A percentile compares a stretch with the other conserved stretches of the same genome.
phyloP scores from a whole-genome alignment of 352 stramenopile genomes.

The Pythium brachiatum region DNA sequence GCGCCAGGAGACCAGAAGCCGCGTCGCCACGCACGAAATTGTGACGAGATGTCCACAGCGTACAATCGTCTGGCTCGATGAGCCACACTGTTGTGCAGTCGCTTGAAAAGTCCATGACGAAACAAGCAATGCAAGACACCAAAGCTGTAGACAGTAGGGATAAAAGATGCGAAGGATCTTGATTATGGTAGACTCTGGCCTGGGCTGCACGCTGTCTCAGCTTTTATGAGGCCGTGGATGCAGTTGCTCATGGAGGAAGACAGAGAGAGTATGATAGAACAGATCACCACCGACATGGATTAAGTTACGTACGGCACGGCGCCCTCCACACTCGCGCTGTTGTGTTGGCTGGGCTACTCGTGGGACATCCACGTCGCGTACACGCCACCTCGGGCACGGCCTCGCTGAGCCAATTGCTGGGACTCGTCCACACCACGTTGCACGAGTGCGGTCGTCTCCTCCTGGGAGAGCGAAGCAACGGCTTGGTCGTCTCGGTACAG shows the following conservation, averaged over 20 bases:
- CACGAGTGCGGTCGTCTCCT: conserved; percentile 35
- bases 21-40: background rate
- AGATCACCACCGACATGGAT: background rate
- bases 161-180: too few species aligned
- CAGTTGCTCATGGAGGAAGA: background rate
- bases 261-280: background rate
- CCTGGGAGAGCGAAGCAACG: conserved; percentile 24
- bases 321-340: background rate
- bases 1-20: background rate
- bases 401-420: conserved; percentile 1
- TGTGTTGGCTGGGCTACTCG: background rate
- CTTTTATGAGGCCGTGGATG: too few species aligned
- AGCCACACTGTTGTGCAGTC: too few species aligned
- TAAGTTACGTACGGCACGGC: conserved; percentile 1
- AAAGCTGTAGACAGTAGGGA: too few species aligned
- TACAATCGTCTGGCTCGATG: too few species aligned
- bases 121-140: too few species aligned
- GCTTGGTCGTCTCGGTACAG: conserved; percentile 43
- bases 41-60: background rate
- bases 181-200: too few species aligned
- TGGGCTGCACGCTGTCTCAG: too few species aligned
- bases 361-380: conserved; percentile 36
- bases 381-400: conserved; percentile 16
- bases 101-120: too few species aligned
- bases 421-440: conserved; percentile 33